Conservation (phyloP, 306 rosid genomes). For the Benincasa hispida region DNA sequence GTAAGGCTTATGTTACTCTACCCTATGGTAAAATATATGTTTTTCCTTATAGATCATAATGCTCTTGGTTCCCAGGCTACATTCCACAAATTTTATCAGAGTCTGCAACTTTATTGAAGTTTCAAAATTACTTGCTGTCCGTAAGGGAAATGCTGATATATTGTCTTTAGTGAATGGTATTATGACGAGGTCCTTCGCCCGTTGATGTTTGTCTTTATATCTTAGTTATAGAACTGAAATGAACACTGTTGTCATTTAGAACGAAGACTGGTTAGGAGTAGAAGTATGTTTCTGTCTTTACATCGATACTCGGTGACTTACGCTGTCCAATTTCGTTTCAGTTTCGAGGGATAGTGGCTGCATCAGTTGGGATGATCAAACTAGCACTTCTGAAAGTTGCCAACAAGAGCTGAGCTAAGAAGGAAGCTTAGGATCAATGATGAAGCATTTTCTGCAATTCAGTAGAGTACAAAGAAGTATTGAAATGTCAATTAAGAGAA, state of each 20-base stretch:
- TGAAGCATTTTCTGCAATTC: neutral
- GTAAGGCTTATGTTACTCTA: neutral
- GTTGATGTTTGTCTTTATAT: neutral
- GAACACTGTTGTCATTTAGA: neutral
- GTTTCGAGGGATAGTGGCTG: conserved; percentile 60
- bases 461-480: neutral
- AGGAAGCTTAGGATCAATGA: neutral
- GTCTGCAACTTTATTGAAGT: neutral
- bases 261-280: neutral
- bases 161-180: neutral
- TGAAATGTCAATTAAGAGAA: neutral
- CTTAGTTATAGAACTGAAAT: neutral
- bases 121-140: neutral
- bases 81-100: neutral
- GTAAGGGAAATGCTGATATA: neutral
- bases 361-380: conserved; percentile 53
- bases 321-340: conserved; percentile 15
- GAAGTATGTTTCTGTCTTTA: neutral
- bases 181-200: too few relatives aligned
- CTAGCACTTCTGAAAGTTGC: conserved; percentile 52
- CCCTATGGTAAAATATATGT: neutral
- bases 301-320: neutral
- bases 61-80: neutral
- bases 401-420: conserved; percentile 17
- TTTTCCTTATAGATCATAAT: neutral